Base-by-base conservation (phyloP, 2,329 filamentous ascomycete species). In the Metarhizium robertsii region DNA sequence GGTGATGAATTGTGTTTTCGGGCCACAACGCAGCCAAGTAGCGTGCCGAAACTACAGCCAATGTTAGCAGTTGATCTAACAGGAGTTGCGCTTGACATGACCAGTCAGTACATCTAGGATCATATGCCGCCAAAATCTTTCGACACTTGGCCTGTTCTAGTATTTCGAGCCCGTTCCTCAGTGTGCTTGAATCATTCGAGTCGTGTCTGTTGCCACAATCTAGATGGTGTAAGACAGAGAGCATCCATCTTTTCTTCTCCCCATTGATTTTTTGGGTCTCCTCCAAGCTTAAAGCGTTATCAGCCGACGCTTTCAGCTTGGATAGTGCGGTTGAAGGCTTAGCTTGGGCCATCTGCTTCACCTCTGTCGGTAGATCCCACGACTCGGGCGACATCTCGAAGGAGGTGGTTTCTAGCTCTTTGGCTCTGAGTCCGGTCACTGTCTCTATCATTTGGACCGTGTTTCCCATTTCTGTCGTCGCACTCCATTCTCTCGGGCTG, bases 161-260 rank as follows among this genome's bases (percentile, higher is more conserved):
- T 10, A 50, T 20, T 32, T 51, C 30, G 13, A 18, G 18, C 14
- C 45, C 45, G 20, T 29, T 30, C 8, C 3, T 42, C 18, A 16
- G 14, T 10, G n/a, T 18, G 13, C 16, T 55, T 29, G 42, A 25
- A 8, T 29, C 38, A 1, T 16, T 20, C 7, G 20, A 30, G 11
- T 53, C 50, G 11, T n/a, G 42, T 18, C 53, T 47, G 25, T 38
- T 13, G 5, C 47, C 36, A 36, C 73, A 72, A 42, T 73, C 75
- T 62, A 75, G 71, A 59, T 71, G 72, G 58, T 76, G 74, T 53
- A 87, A 68, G 1, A 76, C 76, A 32, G 78, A 83, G 38, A 85
- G 71, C 71, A 90, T 78, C 82, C 82, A 85, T 29, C 59, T 59
- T 43, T 54, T 57, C 11, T 57, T 57, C 32, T 63, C 55, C 11